These are phyloP conservation scores for Nissolia schottii DNA, from an alignment of 306 rosid genomes.

Conservation along the genomic window DNA sequence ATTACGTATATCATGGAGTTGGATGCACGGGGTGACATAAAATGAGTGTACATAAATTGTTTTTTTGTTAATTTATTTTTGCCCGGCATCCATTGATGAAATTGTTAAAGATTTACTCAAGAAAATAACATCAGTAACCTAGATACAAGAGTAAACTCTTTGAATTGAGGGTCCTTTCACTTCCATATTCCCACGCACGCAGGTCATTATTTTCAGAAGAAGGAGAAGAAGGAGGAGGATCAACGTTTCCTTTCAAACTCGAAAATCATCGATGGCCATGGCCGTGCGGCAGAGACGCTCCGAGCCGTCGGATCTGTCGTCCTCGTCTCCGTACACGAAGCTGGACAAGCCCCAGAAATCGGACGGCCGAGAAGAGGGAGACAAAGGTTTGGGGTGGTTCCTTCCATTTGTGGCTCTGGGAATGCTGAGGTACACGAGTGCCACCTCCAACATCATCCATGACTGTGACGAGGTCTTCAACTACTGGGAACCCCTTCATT, in stretches of 20 bases:
- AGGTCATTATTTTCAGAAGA: background rate
- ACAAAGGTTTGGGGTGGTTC: constrained; percentile 64
- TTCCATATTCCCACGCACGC: background rate
- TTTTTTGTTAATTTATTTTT: too few species aligned
- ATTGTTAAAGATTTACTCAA: too few species aligned
- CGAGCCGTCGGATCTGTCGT: constrained; percentile 46
- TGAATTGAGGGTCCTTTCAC: too few species aligned
- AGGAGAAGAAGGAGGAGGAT: background rate
- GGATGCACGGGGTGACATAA: too few species aligned
- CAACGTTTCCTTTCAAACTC: background rate
- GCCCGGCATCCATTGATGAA: too few species aligned
- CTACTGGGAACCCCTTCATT: constrained; percentile 99
- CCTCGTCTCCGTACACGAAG: constrained; percentile 52
- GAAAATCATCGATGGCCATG: constrained; percentile 35
- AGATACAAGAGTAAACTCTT: background rate
- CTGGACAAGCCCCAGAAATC: constrained; percentile 48
- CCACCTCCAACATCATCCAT: constrained; percentile 85
- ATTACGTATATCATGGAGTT: too few species aligned
- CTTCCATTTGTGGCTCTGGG: constrained; percentile 60
- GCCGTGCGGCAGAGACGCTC: constrained; percentile 63
- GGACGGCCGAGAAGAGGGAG: constrained; percentile 20
- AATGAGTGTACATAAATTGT: too few species aligned
- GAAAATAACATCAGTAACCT: too few species aligned
- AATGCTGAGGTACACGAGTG: constrained; percentile 80
- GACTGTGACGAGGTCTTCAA: constrained; percentile 98